These are phyloP conservation scores for Amanita pseudoporphyria DNA, from an alignment of 768 basidiomycete species.

Conservation along the genomic window DNA sequence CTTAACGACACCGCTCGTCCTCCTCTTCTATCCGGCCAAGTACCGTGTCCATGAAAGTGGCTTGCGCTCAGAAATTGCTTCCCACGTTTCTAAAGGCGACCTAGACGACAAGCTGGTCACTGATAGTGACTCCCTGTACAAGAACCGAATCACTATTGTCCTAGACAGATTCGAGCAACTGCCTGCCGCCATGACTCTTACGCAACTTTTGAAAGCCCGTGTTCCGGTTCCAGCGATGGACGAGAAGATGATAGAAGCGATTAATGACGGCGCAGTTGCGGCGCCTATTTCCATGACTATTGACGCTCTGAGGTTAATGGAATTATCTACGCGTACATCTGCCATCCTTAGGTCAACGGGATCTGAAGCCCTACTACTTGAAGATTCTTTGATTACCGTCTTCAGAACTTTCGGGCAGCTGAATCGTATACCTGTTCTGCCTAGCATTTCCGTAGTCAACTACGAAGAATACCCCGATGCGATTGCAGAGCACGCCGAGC, in stretches of 20 bases:
- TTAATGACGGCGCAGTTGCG: too few species aligned
- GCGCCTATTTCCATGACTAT: slow-evolving; percentile 29
- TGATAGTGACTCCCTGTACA: slow-evolving; percentile 27
- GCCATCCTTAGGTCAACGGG: slow-evolving; percentile 78
- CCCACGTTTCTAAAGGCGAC: not conserved
- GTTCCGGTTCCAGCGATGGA: slow-evolving; percentile 12
- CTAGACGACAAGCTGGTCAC: slow-evolving; percentile 10
- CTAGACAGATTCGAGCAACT: slow-evolving; percentile 77
- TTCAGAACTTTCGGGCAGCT: slow-evolving; percentile 74
- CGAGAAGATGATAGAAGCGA: slow-evolving; percentile 22
- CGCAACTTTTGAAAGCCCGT: slow-evolving; percentile 55
- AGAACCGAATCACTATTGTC: slow-evolving; percentile 60
- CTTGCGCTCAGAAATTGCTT: not conserved
- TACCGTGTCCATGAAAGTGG: slow-evolving; percentile 32
- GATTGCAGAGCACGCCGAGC: slow-evolving; percentile 50
- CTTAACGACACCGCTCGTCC: slow-evolving; percentile 76
- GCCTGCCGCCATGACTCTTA: slow-evolving; percentile 72
- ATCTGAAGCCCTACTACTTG: slow-evolving; percentile 56
- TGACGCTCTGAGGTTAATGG: slow-evolving; percentile 80
- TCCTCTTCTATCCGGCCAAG: slow-evolving; percentile 65
- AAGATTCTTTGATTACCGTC: slow-evolving; percentile 64
- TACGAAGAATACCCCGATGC: slow-evolving; percentile 61
- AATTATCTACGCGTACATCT: slow-evolving; percentile 82
- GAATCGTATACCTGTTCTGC: slow-evolving; percentile 53
- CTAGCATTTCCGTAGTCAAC: slow-evolving; percentile 69